Base-by-base conservation (phyloP, 768 basidiomycete species). In the Tephrocybe sp. region DNA sequence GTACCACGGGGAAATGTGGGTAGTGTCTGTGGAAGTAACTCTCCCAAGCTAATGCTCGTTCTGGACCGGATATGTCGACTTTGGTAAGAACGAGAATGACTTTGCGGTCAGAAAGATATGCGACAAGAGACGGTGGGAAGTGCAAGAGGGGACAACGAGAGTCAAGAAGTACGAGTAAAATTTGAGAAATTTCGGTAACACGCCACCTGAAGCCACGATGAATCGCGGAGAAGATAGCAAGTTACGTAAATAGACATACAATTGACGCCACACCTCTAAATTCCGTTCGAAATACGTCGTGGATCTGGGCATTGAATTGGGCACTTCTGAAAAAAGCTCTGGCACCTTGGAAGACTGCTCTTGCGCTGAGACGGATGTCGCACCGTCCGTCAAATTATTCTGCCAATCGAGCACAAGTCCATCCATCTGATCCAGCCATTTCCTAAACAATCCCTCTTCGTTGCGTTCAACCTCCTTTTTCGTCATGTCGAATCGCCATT, bases 201-300 rank as follows among this genome's bases (percentile, higher is more conserved):
- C 96, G 83, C 96, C 96, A 98, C 59, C 89, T 92, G 59, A 6
- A 44, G 37, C 33, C 34, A 20, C 36, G 14, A 54, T 55, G 18
- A 65, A 36, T 50, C 41, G 50, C 26, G 42, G 42, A n/a, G n/a
- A n/a, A n/a, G n/a, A n/a, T 42, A 42, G 30, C 52, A 32, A 45
- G 2, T 40, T 14, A 18, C 38, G 42, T 28, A 26, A 48, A 48
- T 46, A 30, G 7, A 76, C 88, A 59, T 67, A 91, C 84, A 98
- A 71, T 71, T 98, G 96, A 56, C 95, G 72, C 94, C 94, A 98
- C 12, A 97, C 93, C 63, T 97, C 90, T 39, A 97, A 61, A 65
- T 98, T 97, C 36, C 90, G 79, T 68, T 97, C 94, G 65, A 84
- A 97, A 67, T 86, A 85, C 1, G 88, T 85, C 2, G 88, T 84